Evolutionary conservation across 1,284 basidiomycete species (phyloP).

Genomic region (Cystobasidium slooffiae): DNA sequence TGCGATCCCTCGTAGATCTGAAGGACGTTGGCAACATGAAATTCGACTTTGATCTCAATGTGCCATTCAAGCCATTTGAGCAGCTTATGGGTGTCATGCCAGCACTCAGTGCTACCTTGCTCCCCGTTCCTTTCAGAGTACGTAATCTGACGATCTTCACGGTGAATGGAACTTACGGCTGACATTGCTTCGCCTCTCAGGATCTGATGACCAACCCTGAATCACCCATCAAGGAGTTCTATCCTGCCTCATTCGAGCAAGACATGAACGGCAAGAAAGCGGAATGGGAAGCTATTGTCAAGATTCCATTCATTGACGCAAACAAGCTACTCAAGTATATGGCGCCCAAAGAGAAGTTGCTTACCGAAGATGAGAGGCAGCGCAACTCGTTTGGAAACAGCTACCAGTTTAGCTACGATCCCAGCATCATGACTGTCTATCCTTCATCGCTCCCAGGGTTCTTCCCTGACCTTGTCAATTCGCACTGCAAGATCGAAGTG

Average conservation of each 20-base stretch:
- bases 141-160: constrained; percentile 45
- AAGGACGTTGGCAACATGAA: constrained; percentile 73
- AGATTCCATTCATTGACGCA: constrained; percentile 98
- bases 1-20: constrained; percentile 65
- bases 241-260: constrained; percentile 84
- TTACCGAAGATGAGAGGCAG: constrained; percentile 74
- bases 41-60: constrained; percentile 84
- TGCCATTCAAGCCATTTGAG: constrained; percentile 90
- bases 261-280: constrained; percentile 98
- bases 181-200: constrained; percentile 55
- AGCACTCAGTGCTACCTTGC: constrained; percentile 80
- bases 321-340: constrained; percentile 77
- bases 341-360: constrained; percentile 75
- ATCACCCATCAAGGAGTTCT: constrained; percentile 93
- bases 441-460: constrained; percentile 91
- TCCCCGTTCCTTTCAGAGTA: constrained; percentile 83
- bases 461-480: constrained; percentile 87
- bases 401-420: constrained; percentile 75
- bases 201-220: constrained; percentile 85
- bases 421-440: constrained; percentile 69
- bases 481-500: constrained; percentile 74
- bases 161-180: background rate
- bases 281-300: constrained; percentile 98
- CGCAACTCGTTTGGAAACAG: constrained; percentile 82
- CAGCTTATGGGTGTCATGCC: constrained; percentile 99